phyloP scores from a whole-genome alignment of 306 rosid species.

The Crataegus laevigata region DNA sequence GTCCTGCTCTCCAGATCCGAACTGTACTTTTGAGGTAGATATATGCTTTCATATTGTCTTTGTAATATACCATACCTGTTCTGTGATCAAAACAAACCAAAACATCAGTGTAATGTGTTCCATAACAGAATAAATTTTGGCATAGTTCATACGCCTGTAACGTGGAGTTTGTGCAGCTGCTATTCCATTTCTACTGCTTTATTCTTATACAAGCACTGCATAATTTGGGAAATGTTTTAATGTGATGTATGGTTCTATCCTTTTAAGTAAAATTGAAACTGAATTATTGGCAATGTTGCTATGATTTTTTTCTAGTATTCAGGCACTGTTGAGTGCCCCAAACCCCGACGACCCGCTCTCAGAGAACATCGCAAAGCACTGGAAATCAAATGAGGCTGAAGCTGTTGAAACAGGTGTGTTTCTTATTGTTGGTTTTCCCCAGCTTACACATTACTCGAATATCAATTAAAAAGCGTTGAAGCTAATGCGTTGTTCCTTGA shows the following conservation, averaged over 20 bases:
- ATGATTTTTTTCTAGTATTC: conserved; percentile 45
- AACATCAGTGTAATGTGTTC: neutral
- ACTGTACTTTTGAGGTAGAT: conserved; percentile 96
- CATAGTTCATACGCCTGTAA: neutral
- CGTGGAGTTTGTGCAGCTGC: neutral
- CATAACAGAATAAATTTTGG: neutral
- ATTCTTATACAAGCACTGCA: neutral
- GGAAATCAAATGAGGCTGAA: conserved; percentile 86
- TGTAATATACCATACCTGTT: neutral
- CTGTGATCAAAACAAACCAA: neutral
- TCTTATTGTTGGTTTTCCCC: neutral
- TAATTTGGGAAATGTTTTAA: neutral
- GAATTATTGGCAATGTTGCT: neutral
- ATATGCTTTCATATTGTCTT: conserved; percentile 6
- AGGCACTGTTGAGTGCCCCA: conserved; percentile 97
- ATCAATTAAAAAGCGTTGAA: neutral
- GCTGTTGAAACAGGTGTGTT: conserved; percentile 90
- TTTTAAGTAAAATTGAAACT: neutral
- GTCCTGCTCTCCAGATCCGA: conserved; percentile 87
- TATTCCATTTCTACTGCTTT: neutral
- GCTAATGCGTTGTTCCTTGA: neutral
- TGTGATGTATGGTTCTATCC: neutral
- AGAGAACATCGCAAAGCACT: conserved; percentile 93
- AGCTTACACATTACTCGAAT: neutral
- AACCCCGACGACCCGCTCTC: conserved; percentile 98